Evolutionary conservation across 805 yeast genomes (phyloP), one percentile per base, ranked within the genome.

Genomic region (Pichia cabralensis): DNA sequence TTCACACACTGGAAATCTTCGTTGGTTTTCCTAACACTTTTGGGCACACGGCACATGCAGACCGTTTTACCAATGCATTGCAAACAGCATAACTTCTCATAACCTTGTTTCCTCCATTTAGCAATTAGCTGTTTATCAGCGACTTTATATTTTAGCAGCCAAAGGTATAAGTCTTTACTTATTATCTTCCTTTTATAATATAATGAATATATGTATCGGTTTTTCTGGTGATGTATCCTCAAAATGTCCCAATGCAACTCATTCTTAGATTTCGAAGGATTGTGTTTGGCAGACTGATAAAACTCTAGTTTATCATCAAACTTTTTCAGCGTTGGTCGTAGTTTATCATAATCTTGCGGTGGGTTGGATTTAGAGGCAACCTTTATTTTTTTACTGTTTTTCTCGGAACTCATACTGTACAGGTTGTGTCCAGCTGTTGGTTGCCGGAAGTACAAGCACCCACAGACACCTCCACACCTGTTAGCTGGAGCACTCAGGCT

Each of bases 21-120:
- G 3, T 36, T 41, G 56, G 75, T 50, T 4, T 65, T 71, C 11
- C 39, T 17, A 3, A 33, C 42, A 2, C 68, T 68, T 44, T 74
- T 66, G 1, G 95, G 95, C 2, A 86, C 95, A 36, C 96, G 60
- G 51, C 96, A 86, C 15, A 86, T 73, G 56, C 96, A 86, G 0
- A 85, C 71, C 6, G 74, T 68, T 5, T 74, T 74, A 46, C 77
- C 80, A 22, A 86, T 83, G 52, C 96, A 86, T 42, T 70, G 67
- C 39, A 86, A 55, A 52, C 96, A 86, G 50, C 96, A 86, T 30
- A 86, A 59, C 36, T 78, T 71, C 50, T 86, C 96, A 53, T 86
- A 86, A 8, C 96, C 96, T 42, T 50, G 54, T 33, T 61, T 62
- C 35, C 53, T 53, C 66, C 66, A 62, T 62, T 79, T 86, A 16